phyloP scores from a whole-genome alignment of 2,329 filamentous ascomycete species.

The Thelonectria olida region DNA sequence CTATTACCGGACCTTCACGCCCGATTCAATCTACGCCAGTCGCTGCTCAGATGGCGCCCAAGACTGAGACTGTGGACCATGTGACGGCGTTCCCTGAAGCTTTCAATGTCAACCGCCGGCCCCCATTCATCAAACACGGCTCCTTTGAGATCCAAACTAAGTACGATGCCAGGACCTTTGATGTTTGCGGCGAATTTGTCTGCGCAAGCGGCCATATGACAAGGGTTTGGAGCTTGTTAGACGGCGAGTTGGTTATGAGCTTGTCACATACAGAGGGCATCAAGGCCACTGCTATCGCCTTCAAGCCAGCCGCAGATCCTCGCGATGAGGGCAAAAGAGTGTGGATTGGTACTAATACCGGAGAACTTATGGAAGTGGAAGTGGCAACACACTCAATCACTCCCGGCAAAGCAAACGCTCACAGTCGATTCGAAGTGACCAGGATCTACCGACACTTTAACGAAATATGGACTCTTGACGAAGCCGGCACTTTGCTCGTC shows the following conservation, averaged over 20 bases:
- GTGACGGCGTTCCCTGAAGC: slow-evolving; percentile 82
- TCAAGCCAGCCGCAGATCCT: slow-evolving; percentile 82
- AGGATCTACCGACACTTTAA: slow-evolving; percentile 87
- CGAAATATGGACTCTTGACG: slow-evolving; percentile 94
- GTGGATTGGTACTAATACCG: slow-evolving; percentile 90
- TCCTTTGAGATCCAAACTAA: slow-evolving; percentile 82
- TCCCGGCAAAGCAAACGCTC: slow-evolving; percentile 74
- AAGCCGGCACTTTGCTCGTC: slow-evolving; percentile 84
- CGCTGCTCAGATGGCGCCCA: slow-evolving; percentile 31
- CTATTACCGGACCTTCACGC: neutral
- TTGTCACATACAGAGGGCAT: slow-evolving; percentile 85
- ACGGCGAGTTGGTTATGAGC: slow-evolving; percentile 83
- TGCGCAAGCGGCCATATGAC: slow-evolving; percentile 90
- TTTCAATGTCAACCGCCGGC: slow-evolving; percentile 83
- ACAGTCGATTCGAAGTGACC: slow-evolving; percentile 81
- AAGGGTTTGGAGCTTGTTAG: slow-evolving; percentile 85
- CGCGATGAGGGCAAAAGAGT: slow-evolving; percentile 82
- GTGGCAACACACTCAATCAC: slow-evolving; percentile 77
- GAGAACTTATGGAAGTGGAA: slow-evolving; percentile 91
- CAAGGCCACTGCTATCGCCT: slow-evolving; percentile 82
- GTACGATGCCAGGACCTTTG: slow-evolving; percentile 87
- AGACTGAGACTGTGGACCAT: slow-evolving; percentile 57
- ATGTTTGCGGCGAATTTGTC: slow-evolving; percentile 86
- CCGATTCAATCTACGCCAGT: slow-evolving; percentile 19
- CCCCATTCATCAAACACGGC: slow-evolving; percentile 77